phyloP scores from a whole-genome alignment of 352 stramenopile species.

The Pythium rishiriense region DNA sequence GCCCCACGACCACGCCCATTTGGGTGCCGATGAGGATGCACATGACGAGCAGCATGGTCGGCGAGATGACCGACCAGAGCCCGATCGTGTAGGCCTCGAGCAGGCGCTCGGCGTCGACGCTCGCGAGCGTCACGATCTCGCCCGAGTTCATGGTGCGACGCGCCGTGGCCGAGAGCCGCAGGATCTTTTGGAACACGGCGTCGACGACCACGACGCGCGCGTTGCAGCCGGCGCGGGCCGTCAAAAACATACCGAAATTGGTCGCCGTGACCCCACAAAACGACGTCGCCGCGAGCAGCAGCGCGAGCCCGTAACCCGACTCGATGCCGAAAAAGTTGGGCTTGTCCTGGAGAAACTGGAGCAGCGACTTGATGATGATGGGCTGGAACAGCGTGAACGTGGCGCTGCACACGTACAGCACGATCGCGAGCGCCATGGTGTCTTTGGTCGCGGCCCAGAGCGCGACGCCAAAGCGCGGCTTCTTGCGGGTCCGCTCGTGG shows the following conservation, averaged over 20 bases:
- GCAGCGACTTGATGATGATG: constrained; percentile 62
- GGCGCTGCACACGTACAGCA: constrained; percentile 39
- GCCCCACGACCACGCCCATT: constrained; percentile 26
- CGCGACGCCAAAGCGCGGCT: constrained; percentile 42
- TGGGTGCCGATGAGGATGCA: constrained; percentile 48
- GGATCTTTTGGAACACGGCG: constrained; percentile 57
- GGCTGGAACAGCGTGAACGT: constrained; percentile 42
- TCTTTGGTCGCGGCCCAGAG: constrained; percentile 47
- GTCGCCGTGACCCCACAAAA: constrained; percentile 46
- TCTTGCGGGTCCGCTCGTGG: constrained; percentile 18
- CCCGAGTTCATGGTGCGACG: constrained; percentile 50
- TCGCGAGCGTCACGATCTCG: constrained; percentile 50
- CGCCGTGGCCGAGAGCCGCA: constrained; percentile 45
- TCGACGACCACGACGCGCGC: constrained; percentile 61
- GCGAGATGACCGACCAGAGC: constrained; percentile 51
- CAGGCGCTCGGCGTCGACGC: constrained; percentile 54
- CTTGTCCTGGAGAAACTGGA: constrained; percentile 40
- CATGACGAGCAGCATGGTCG: constrained; percentile 41
- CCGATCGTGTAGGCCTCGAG: constrained; percentile 50
- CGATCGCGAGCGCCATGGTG: constrained; percentile 36
- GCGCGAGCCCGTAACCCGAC: constrained; percentile 45
- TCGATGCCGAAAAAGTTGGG: constrained; percentile 6
- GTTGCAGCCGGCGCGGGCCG: constrained; percentile 44
- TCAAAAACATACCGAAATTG: constrained; percentile 57
- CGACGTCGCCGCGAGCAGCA: constrained; percentile 35